Percentiles rank a stretch among this genome's conserved stretches.
Evolutionary conservation across 2,329 filamentous ascomycete species (phyloP).

Genomic region (Lasiodiplodia hormozganensis): DNA sequence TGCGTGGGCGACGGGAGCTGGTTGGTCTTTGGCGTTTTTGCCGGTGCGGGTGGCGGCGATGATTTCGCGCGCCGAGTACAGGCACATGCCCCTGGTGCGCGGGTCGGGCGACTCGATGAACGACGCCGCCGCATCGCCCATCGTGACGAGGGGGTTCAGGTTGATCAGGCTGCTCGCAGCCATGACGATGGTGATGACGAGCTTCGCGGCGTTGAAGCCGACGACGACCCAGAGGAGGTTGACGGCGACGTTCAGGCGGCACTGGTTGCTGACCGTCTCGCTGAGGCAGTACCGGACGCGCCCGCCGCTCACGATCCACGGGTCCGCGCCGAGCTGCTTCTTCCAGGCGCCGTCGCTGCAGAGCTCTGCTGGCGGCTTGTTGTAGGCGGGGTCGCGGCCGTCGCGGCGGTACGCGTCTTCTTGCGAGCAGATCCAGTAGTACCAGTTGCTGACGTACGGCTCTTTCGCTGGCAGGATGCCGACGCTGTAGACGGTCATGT

Average conservation of each 20-base stretch:
- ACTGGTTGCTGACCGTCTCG: neutral
- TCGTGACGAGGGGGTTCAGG: conserved; percentile 33
- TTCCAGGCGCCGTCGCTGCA: conserved; percentile 6
- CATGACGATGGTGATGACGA: neutral
- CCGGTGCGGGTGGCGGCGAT: neutral
- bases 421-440: conserved; percentile 8
- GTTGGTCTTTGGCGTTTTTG: too few species aligned
- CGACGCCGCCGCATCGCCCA: conserved; percentile 37
- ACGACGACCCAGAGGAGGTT: conserved; percentile 12
- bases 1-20: neutral
- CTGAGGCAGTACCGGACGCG: conserved; percentile 3
- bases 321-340: neutral
- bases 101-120: conserved; percentile 33
- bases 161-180: neutral
- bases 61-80: conserved; percentile 22
- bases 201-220: conserved; percentile 1
- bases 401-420: neutral
- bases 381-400: neutral
- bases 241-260: conserved; percentile 2
- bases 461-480: neutral
- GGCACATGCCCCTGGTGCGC: conserved; percentile 31
- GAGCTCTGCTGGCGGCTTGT: neutral
- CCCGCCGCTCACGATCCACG: neutral
- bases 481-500: neutral
- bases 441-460: conserved; percentile 12